These are phyloP conservation scores for Camelina laxa DNA, from an alignment of 345 rosid genomes.

Conservation along the genomic window DNA sequence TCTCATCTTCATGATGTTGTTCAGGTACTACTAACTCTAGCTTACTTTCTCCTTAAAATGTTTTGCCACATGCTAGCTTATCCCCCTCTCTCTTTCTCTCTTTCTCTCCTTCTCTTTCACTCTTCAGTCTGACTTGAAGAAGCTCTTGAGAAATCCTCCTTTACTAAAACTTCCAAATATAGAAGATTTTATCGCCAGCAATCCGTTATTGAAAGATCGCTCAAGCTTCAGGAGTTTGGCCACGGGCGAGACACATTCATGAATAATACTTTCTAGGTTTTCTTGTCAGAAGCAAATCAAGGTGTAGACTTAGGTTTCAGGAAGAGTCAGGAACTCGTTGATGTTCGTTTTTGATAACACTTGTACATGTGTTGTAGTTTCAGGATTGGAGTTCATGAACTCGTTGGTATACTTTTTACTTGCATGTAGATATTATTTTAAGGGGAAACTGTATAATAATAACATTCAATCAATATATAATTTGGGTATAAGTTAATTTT, in stretches of 20 bases:
- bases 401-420: constrained; percentile 6
- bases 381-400: background rate
- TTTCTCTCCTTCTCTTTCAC: background rate
- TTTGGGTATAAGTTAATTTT: no score
- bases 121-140: constrained; percentile 82
- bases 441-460: no score
- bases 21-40: constrained; percentile 60
- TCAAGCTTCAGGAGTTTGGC: constrained; percentile 17
- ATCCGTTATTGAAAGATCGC: constrained; percentile 52
- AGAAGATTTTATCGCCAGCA: constrained; percentile 55
- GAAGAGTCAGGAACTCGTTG: constrained; percentile 5
- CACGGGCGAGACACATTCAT: constrained; percentile 5
- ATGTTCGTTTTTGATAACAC: no score
- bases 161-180: constrained; percentile 63
- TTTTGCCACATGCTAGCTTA: background rate
- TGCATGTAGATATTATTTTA: no score
- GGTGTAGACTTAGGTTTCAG: constrained; percentile 8
- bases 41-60: background rate
- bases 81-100: background rate
- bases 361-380: background rate
- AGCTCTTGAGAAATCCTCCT: constrained; percentile 89
- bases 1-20: constrained; percentile 88
- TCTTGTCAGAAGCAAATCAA: constrained; percentile 10
- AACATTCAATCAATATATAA: no score
- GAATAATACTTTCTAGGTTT: background rate